Base-by-base conservation (phyloP, 148 eudicot genomes). In the Vaccinium myrtillus region DNA sequence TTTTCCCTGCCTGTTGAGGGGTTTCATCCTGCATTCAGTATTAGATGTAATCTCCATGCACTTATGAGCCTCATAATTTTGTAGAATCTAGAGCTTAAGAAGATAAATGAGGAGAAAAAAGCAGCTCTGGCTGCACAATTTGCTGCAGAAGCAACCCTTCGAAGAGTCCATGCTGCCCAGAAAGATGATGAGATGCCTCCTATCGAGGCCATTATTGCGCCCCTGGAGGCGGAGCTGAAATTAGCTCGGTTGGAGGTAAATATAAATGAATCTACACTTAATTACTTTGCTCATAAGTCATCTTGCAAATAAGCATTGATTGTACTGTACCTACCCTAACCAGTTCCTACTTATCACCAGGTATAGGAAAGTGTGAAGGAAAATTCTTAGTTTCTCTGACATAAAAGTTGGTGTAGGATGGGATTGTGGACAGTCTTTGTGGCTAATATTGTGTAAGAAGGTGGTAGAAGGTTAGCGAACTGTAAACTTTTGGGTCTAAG, bases 101-200 rank as follows among this genome's bases (percentile, higher is more conserved):
- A 92, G 87, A 91, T 91, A 83, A 95, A 90, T 87, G 98, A 97
- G 80, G 98, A 97, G 89, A 97, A 94, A 80, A 97, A 91, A 86
- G 89, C 93, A 65, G 93, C 99, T 77, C 84, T 97, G 87, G 92
- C 98, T 48, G 99, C 98, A 77, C 98, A 95, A 88, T 97, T 93
- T 92, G 99, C 99, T 76, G 99, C 99, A 55, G 98, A 97, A 90
- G 98, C 98, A 86, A 97, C 99, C 39, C 98, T 97, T 83, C 91
- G 99, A 86, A 93, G 99, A 78, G 98, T 97, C 67, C 99, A 97
- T 86, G 96, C 98, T 84, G 96, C 98, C 4, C 99, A 97, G 79
- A 97, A 94, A 84, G 99, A 97, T 77, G 96, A 97, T 79, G 96
- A 95, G 50, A 93, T 95, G 98, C 98, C 98, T 48, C 99, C 99